A percentile compares a stretch with the other conserved stretches of the same genome.
Evolutionary conservation across 169 alveolate species (phyloP).

Genomic region (Plasmodium blacklocki): DNA sequence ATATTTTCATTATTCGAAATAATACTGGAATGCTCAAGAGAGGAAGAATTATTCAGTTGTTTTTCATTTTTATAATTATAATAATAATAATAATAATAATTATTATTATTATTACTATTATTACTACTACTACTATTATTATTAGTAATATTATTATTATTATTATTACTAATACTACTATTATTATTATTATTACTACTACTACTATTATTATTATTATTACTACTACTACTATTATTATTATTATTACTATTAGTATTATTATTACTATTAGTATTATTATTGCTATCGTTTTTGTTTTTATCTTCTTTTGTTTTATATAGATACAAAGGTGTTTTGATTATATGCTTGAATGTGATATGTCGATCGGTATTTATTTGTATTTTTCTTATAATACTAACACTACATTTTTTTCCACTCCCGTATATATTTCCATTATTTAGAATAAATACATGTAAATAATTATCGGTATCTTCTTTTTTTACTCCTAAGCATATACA

Average conservation of each 20-base stretch:
- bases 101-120: background rate
- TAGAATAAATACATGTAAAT: slow-evolving; percentile 59
- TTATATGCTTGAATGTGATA: slow-evolving; percentile 64
- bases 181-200: slow-evolving; percentile 6
- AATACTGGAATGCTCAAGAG: no score
- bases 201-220: background rate
- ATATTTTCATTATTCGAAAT: no score
- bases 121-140: background rate
- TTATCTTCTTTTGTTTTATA: slow-evolving; percentile 48
- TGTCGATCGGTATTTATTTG: slow-evolving; percentile 73
- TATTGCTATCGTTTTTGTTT: slow-evolving; percentile 13
- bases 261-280: slow-evolving; percentile 8
- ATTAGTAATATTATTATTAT: background rate
- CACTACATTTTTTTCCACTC: slow-evolving; percentile 74
- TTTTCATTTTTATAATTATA: background rate
- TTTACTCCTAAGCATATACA: slow-evolving; percentile 72
- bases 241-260: background rate
- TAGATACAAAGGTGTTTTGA: slow-evolving; percentile 63
- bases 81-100: background rate
- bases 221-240: background rate
- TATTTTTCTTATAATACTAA: slow-evolving; percentile 71
- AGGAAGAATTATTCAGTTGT: background rate
- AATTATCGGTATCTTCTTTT: slow-evolving; percentile 71
- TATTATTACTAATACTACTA: background rate
- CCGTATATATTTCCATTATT: slow-evolving; percentile 74